A percentile compares a stretch with the other conserved stretches of the same genome.
Conservation (phyloP, 306 rosid species). For the Prunus armeniaca region DNA sequence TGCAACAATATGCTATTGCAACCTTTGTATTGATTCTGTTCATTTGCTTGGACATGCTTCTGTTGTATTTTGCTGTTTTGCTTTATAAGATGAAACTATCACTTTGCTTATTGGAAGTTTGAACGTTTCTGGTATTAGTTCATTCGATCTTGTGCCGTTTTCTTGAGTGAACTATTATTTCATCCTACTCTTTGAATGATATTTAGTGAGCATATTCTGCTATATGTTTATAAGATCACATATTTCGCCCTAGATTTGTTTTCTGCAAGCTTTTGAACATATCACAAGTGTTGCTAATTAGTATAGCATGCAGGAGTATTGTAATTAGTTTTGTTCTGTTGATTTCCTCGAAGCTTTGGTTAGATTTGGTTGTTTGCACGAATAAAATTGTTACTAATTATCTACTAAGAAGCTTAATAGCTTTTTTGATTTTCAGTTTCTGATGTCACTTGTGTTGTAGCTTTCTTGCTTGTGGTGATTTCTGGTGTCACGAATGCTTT, state of each 20-base stretch:
- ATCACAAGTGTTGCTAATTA: background rate
- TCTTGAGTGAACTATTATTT: background rate
- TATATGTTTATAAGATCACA: background rate
- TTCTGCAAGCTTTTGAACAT: background rate
- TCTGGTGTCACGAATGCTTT: background rate
- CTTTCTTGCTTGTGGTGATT: no score
- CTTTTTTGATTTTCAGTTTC: background rate
- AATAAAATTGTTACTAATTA: no score
- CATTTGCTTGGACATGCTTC: constrained; percentile 14
- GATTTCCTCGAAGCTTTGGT: background rate
- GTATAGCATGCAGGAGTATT: background rate
- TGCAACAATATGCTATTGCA: constrained; percentile 4
- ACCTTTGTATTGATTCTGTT: background rate
- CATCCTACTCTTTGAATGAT: background rate
- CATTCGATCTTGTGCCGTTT: background rate
- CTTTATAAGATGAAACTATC: background rate
- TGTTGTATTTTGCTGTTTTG: background rate
- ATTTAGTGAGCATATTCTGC: background rate
- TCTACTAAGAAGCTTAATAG: background rate
- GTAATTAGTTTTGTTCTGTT: background rate
- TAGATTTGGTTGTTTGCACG: background rate
- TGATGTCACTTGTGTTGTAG: background rate
- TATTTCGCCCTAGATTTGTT: background rate
- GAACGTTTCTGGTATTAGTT: background rate
- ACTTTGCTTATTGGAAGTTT: background rate